phyloP scores from a whole-genome alignment of 2,329 filamentous ascomycete species.

The Aspergillus transmontanensis region DNA sequence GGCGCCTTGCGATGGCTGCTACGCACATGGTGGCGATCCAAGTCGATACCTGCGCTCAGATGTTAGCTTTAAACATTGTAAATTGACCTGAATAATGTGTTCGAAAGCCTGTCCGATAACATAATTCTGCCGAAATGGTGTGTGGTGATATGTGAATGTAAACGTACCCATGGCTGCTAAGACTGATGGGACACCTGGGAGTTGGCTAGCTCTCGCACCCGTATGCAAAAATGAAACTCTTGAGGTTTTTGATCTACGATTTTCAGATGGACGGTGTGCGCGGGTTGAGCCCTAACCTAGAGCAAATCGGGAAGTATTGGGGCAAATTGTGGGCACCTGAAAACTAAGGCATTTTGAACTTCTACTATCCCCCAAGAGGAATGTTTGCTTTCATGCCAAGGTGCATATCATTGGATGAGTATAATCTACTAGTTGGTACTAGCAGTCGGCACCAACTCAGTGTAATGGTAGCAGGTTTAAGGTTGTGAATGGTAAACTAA shows the following conservation, averaged over 20 bases:
- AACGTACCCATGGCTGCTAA: conserved; percentile 50
- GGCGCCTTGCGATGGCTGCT: conserved; percentile 83
- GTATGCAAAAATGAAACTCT: conserved; percentile 35
- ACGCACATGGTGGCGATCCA: conserved; percentile 65
- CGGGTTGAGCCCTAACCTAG: conserved; percentile 50
- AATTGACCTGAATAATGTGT: neutral
- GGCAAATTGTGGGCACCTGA: conserved; percentile 9
- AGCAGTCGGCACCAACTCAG: neutral
- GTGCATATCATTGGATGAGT: neutral
- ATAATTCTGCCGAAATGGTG: neutral
- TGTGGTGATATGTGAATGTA: conserved; percentile 2
- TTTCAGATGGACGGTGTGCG: conserved; percentile 45
- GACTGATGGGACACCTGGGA: conserved; percentile 42
- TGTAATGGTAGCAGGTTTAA: neutral
- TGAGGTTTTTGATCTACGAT: conserved; percentile 43
- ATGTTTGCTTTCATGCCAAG: neutral
- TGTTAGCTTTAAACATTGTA: conserved; percentile 16
- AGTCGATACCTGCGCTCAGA: conserved; percentile 52
- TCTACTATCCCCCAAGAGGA: neutral
- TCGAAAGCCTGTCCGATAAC: neutral
- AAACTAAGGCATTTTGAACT: neutral
- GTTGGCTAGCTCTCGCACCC: conserved; percentile 46
- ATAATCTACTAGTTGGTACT: neutral
- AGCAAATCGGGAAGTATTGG: conserved; percentile 19
- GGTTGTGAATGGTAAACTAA: neutral